Percentiles rank a stretch among this genome's conserved stretches.
Evolutionary conservation across 2,329 filamentous ascomycete genomes (phyloP).

Genomic region (Byssothecium circinans): DNA sequence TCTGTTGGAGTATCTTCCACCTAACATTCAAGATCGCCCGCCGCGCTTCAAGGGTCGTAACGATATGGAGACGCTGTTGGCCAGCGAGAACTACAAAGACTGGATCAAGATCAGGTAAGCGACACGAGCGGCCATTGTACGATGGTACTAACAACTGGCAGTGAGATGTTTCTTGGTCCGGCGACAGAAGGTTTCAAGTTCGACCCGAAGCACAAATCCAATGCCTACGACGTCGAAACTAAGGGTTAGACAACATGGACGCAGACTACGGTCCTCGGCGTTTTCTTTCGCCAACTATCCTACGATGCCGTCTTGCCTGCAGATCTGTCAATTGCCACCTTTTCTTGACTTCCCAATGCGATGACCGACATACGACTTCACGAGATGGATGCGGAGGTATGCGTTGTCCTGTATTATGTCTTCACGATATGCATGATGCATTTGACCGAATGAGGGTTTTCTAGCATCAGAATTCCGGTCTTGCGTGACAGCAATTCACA

Average conservation of each 20-base stretch:
- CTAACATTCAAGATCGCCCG: conserved; percentile 84
- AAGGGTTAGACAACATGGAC: conserved; percentile 28
- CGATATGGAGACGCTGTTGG: conserved; percentile 91
- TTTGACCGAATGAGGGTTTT: neutral
- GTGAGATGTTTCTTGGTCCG: conserved; percentile 96
- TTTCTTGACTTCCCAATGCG: no score
- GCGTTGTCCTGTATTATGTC: neutral
- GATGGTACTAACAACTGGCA: conserved; percentile 44
- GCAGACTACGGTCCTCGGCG: neutral
- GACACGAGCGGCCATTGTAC: neutral
- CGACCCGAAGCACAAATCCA: conserved; percentile 96
- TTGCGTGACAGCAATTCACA: neutral
- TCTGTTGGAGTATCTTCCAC: conserved; percentile 83
- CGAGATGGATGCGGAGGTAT: neutral
- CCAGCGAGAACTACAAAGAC: conserved; percentile 88
- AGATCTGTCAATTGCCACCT: no score
- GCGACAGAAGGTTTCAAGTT: conserved; percentile 90
- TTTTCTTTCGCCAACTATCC: neutral
- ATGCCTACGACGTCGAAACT: conserved; percentile 77
- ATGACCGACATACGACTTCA: neutral
- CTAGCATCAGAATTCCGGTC: no score
- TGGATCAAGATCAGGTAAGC: conserved; percentile 96
- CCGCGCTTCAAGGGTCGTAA: conserved; percentile 81
- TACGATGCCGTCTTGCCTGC: neutral
- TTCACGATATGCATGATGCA: neutral